phyloP scores from a whole-genome alignment of 2,329 filamentous ascomycete genomes.

The Fusarium chaquense region DNA sequence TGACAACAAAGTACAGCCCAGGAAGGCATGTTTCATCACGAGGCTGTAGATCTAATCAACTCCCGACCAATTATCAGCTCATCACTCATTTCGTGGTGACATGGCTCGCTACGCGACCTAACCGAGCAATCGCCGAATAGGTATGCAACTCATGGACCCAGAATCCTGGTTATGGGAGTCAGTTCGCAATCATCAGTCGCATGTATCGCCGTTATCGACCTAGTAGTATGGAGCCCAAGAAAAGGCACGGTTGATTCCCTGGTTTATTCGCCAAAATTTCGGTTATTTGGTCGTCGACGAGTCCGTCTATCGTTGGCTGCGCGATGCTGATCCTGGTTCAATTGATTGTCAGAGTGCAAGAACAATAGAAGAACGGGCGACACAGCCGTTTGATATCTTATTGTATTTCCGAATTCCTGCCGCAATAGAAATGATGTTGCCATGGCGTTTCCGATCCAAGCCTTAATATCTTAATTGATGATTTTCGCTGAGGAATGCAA shows the following conservation, averaged over 20 bases:
- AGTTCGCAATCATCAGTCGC: constrained; percentile 4
- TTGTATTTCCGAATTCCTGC: constrained; percentile 26
- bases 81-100: background rate
- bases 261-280: constrained; percentile 8
- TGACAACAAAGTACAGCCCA: constrained; percentile 3
- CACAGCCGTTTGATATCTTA: constrained; percentile 16
- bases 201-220: constrained; percentile 3
- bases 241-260: constrained; percentile 13
- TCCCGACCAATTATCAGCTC: background rate
- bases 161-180: constrained; percentile 16
- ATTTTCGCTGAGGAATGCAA: constrained; percentile 8
- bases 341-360: background rate
- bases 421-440: background rate
- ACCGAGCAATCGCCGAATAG: constrained; percentile 22
- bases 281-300: background rate
- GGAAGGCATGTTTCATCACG: constrained; percentile 11
- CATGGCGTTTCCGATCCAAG: constrained; percentile 1
- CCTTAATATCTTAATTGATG: background rate
- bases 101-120: constrained; percentile 8
- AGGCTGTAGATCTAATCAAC: constrained; percentile 1
- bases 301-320: background rate
- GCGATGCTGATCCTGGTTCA: constrained; percentile 2
- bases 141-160: constrained; percentile 16
- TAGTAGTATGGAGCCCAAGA: background rate
- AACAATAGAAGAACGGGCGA: constrained; percentile 23